phyloP scores from a whole-genome alignment of 805 yeast species.

The Yamadazyma akitaensis region DNA sequence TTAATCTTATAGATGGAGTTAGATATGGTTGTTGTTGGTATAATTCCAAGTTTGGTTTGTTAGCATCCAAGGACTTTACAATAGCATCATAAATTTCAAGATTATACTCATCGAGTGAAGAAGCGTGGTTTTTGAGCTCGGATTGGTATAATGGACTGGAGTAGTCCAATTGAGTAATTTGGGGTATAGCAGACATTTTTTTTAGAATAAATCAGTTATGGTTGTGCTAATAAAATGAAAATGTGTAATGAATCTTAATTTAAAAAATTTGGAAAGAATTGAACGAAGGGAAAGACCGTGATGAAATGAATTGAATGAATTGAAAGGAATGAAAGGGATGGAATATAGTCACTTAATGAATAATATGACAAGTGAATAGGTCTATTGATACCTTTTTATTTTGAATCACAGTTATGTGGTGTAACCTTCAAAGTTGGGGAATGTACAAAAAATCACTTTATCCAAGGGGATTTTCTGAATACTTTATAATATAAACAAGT shows the following conservation, averaged over 20 bases:
- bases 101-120: conserved; percentile 48
- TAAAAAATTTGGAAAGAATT: neutral
- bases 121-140: conserved; percentile 48
- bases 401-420: neutral
- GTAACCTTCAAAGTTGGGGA: conserved; percentile 4
- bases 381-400: neutral
- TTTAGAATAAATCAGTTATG: neutral
- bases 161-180: conserved; percentile 42
- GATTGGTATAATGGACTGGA: conserved; percentile 47
- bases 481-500: conserved; percentile 11
- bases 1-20: conserved; percentile 66
- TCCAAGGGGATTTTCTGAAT: conserved; percentile 4
- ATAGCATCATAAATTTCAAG: conserved; percentile 44
- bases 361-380: neutral
- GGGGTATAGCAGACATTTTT: conserved; percentile 17
- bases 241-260: neutral
- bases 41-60: conserved; percentile 50
- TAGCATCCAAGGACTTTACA: conserved; percentile 28
- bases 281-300: conserved; percentile 5
- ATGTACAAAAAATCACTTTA: neutral
- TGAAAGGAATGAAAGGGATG: conserved; percentile 3
- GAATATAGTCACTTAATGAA: neutral
- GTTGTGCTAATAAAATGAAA: neutral
- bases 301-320: conserved; percentile 3
- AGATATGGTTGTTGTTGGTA: conserved; percentile 88